These are phyloP conservation scores for Ceriops decandra DNA, from an alignment of 345 rosid species.

Conservation along the genomic window DNA sequence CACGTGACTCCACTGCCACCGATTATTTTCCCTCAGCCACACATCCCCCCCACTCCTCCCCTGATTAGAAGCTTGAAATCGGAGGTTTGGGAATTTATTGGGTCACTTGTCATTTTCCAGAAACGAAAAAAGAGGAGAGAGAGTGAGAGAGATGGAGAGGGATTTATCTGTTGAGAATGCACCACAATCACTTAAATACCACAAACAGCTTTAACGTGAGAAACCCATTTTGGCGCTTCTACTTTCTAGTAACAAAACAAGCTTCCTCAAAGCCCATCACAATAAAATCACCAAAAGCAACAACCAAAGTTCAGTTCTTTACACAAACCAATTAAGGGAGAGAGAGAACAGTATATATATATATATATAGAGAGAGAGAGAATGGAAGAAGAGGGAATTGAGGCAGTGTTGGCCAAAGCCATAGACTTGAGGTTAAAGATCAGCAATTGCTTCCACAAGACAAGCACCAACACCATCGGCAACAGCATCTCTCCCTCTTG, in stretches of 20 bases:
- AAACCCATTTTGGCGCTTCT: conserved; percentile 15
- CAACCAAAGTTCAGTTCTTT: background rate
- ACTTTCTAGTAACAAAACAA: background rate
- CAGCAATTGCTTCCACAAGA: conserved; percentile 56
- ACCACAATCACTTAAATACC: conserved; percentile 19
- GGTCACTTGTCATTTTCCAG: no score
- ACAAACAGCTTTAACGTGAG: background rate
- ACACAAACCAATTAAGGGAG: background rate
- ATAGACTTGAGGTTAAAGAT: conserved; percentile 70
- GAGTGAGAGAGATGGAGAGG: no score
- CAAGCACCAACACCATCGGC: conserved; percentile 10
- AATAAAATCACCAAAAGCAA: background rate
- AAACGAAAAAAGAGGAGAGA: no score
- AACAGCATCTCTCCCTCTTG: background rate
- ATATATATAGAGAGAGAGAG: background rate
- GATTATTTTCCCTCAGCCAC: background rate
- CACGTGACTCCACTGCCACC: no score
- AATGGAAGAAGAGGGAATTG: conserved; percentile 72
- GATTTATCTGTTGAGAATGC: conserved; percentile 15
- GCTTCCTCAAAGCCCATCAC: conserved; percentile 1
- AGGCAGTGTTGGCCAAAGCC: conserved; percentile 67
- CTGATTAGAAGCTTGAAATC: no score
- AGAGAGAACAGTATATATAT: background rate
- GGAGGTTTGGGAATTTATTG: no score
- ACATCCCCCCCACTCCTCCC: background rate